Evolutionary conservation across 1,284 basidiomycete genomes (phyloP), one percentile per base, ranked within the genome.

Genomic region (Austroboletus rostrupii): DNA sequence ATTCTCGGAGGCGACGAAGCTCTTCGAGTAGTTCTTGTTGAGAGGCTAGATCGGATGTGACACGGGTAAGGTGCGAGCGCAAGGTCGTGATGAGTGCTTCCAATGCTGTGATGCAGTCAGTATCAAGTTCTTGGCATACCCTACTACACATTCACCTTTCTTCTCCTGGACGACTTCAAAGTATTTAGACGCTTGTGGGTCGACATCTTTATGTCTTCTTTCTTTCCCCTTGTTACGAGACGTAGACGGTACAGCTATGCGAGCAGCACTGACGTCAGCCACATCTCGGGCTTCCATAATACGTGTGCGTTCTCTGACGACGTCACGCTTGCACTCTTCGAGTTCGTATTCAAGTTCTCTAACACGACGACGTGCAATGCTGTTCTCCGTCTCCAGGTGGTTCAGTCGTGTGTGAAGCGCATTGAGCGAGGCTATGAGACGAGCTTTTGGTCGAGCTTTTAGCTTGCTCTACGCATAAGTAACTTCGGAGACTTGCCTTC

Each of bases 341-440:
- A 94, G 75, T 62, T 94, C 92, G 45, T 77, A 71, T 67, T 95
- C 92, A 6, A 95, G 76, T 61, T 94, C 91, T 36, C 81, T 72
- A 19, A 94, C 86, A 13, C 91, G 77, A 19, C 86, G 73, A 1
- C 88, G 75, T 2, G 90, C 90, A 5, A 89, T 78, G 5, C 82
- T 75, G 57, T 93, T 93, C 62, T 94, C 90, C 1, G 81, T 79
- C 60, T 93, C 89, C 1, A 94, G 75, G 44, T 83, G 74, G 14
- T 77, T 73, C 5, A 91, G 71, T 56, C 84, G 83, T 12, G 75
- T 69, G 54, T 90, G 86, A 4, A 90, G 79, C 4, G 74, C 68
- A 46, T 75, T 80, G 11, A 90, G 72, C 3, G 80, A 83, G 5
- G 76, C 74, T 14, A 84, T 60, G 0, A 89, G 71, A 28, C 79